Evolutionary conservation across 345 rosid species (phyloP).

Genomic region (Sonneratia alba): DNA sequence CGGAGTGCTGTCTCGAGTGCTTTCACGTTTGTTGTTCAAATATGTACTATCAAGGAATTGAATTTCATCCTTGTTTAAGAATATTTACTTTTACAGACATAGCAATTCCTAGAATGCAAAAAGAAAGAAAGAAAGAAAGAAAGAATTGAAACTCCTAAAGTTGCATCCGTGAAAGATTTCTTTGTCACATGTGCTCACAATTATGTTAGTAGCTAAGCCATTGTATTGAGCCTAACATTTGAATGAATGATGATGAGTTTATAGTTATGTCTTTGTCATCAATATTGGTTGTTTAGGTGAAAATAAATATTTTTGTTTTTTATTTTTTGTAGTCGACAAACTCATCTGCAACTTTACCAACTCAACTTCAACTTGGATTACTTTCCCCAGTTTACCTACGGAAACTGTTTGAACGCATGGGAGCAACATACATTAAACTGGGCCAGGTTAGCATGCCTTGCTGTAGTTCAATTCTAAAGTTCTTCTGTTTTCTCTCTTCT

Average conservation of each 20-base stretch:
- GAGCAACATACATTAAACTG: slow-evolving; percentile 91
- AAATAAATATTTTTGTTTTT: not conserved
- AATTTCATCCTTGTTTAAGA: not conserved
- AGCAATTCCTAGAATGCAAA: not conserved
- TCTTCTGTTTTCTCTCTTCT: not conserved
- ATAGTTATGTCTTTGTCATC: not conserved
- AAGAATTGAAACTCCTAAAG: not conserved
- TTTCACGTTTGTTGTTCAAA: not conserved
- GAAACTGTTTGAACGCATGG: slow-evolving; percentile 93
- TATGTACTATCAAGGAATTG: not conserved
- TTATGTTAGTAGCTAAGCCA: not conserved
- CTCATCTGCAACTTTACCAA: slow-evolving; percentile 49
- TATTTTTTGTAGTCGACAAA: slow-evolving; percentile 39
- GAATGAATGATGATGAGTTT: not conserved
- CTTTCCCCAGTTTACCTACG: slow-evolving; percentile 82
- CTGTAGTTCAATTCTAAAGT: not conserved
- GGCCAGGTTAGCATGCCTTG: slow-evolving; percentile 59
- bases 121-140: not conserved
- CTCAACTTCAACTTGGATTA: slow-evolving; percentile 69
- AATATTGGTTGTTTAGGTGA: not conserved
- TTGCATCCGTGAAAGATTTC: not conserved
- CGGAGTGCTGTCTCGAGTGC: not conserved
- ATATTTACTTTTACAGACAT: not conserved
- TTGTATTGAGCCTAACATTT: not conserved
- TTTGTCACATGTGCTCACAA: not conserved